These are phyloP conservation scores for Rhizophora mangle DNA, from an alignment of 345 rosid species.

Conservation along the genomic window DNA sequence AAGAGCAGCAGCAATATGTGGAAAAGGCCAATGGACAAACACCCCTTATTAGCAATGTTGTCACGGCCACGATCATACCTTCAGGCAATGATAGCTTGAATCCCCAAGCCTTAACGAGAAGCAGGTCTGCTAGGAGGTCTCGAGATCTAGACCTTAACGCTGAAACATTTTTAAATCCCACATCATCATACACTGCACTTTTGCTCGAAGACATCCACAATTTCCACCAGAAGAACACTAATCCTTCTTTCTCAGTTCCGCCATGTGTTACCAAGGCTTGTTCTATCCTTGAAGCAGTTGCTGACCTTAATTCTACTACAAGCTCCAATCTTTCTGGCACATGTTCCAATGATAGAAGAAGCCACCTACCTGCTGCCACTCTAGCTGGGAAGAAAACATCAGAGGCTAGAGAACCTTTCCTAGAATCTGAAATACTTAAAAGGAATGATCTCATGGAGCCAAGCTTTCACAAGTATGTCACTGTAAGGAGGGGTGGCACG, in stretches of 20 bases:
- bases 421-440: slow-evolving; percentile 53
- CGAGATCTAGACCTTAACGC: slow-evolving; percentile 70
- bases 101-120: slow-evolving; percentile 55
- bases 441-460: slow-evolving; percentile 74
- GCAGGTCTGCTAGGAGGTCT: slow-evolving; percentile 70
- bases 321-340: slow-evolving; percentile 43
- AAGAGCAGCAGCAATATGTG: slow-evolving; percentile 30
- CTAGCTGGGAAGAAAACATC: slow-evolving; percentile 32
- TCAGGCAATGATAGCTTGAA: slow-evolving; percentile 33
- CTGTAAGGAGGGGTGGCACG: slow-evolving; percentile 59
- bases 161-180: slow-evolving; percentile 42
- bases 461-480: slow-evolving; percentile 83
- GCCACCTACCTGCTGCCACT: slow-evolving; percentile 11
- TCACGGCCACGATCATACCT: not conserved
- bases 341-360: slow-evolving; percentile 30
- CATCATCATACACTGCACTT: slow-evolving; percentile 63
- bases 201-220: slow-evolving; percentile 88
- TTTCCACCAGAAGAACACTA: slow-evolving; percentile 68
- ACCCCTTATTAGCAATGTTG: slow-evolving; percentile 6
- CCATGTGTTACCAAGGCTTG: slow-evolving; percentile 70
- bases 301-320: slow-evolving; percentile 73
- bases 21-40: slow-evolving; percentile 37
- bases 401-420: slow-evolving; percentile 50
- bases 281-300: slow-evolving; percentile 78
- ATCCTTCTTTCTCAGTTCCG: slow-evolving; percentile 44